Evolutionary conservation across 2,329 filamentous ascomycete species (phyloP).

Genomic region (Clonostachys rosea): DNA sequence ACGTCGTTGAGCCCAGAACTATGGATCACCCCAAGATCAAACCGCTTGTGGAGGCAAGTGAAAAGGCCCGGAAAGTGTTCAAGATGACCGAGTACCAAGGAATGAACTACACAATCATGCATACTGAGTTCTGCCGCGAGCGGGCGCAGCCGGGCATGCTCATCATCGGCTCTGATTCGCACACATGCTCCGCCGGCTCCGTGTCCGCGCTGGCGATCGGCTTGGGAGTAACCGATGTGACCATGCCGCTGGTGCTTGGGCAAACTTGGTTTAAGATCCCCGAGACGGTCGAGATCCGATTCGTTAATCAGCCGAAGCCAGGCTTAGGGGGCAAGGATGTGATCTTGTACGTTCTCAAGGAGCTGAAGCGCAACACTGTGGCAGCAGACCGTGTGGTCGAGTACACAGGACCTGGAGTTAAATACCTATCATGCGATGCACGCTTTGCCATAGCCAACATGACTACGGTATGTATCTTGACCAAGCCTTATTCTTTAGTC

Average conservation of each 20-base stretch:
- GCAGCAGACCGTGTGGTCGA: conserved; percentile 39
- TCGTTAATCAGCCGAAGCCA: conserved; percentile 23
- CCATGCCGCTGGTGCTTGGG: conserved; percentile 35
- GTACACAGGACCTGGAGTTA: conserved; percentile 32
- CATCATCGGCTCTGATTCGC: conserved; percentile 37
- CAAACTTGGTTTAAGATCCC: conserved; percentile 41
- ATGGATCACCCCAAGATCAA: conserved; percentile 25
- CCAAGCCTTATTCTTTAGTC: too few species aligned
- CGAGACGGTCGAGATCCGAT: conserved; percentile 30
- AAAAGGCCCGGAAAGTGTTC: conserved; percentile 27
- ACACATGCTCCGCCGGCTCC: conserved; percentile 37
- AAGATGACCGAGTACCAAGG: conserved; percentile 30
- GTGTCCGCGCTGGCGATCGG: conserved; percentile 34
- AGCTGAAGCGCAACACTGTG: conserved; percentile 38
- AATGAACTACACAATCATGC: conserved; percentile 31
- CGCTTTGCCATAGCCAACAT: conserved; percentile 42
- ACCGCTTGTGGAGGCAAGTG: conserved; percentile 25
- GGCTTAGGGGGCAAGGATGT: conserved; percentile 39
- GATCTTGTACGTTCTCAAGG: conserved; percentile 34
- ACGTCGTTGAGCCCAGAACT: conserved; percentile 38
- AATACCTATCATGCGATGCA: conserved; percentile 31
- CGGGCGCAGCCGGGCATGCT: conserved; percentile 36
- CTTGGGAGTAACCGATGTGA: conserved; percentile 37
- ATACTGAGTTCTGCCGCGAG: conserved; percentile 39
- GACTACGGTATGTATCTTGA: conserved; percentile 18